Evolutionary conservation across 1,284 basidiomycete species (phyloP).

Genomic region (Fomitopsis schrenkii): DNA sequence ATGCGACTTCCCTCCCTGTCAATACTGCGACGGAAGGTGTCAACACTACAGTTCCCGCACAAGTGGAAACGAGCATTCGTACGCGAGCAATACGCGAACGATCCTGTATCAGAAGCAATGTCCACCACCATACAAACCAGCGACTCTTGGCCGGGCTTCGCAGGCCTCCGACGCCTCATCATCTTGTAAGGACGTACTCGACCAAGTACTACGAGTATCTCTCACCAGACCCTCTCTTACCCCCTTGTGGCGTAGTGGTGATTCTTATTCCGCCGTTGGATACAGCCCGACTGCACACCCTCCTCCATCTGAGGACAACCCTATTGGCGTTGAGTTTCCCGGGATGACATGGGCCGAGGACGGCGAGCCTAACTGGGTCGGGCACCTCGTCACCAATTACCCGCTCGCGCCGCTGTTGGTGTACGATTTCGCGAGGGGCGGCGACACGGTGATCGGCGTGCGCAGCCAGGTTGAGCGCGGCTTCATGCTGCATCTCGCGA

Average conservation of each 20-base stretch:
- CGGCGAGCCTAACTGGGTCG: slow-evolving; percentile 49
- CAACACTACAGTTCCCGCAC: too few species aligned
- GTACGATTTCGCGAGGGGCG: slow-evolving; percentile 48
- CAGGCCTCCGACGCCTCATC: not conserved
- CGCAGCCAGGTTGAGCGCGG: slow-evolving; percentile 32
- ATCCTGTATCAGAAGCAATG: not conserved
- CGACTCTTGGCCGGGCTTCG: not conserved
- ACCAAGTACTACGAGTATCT: not conserved
- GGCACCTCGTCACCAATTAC: slow-evolving; percentile 45
- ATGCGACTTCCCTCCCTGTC: too few species aligned
- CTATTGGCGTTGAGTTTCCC: slow-evolving; percentile 45
- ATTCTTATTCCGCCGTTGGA: slow-evolving; percentile 45
- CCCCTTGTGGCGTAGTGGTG: slow-evolving; percentile 4
- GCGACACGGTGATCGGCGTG: slow-evolving; percentile 37
- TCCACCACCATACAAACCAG: not conserved
- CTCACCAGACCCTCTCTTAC: not conserved
- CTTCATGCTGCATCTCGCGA: slow-evolving; percentile 34
- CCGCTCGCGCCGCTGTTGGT: slow-evolving; percentile 36
- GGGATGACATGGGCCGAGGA: slow-evolving; percentile 40
- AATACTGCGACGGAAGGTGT: too few species aligned
- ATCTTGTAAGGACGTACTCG: not conserved
- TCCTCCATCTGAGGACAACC: slow-evolving; percentile 34
- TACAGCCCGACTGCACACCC: slow-evolving; percentile 14
- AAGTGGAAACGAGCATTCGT: too few species aligned
- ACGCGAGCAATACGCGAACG: not conserved